Evolutionary conservation across 495 filamentous ascomycete genomes (phyloP).

Genomic region (Penicillium arizonense): DNA sequence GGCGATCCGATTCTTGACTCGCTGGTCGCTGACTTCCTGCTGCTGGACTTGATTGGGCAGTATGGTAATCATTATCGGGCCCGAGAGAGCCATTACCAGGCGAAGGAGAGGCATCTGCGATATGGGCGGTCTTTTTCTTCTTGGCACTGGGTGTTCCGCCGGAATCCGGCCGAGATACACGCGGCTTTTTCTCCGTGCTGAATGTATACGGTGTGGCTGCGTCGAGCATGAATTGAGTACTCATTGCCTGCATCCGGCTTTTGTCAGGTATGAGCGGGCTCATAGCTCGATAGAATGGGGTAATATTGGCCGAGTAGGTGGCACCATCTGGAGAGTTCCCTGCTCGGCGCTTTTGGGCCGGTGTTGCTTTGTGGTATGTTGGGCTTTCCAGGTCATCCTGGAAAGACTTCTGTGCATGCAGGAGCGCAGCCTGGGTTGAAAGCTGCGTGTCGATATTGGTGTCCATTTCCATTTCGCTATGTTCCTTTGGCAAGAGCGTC

Average conservation of each 20-base stretch:
- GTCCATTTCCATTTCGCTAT: slow-evolving; percentile 17
- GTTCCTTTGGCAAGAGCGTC: slow-evolving; percentile 26
- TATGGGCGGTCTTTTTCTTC: slow-evolving; percentile 6
- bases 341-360: slow-evolving; percentile 14
- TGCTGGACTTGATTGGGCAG: neutral
- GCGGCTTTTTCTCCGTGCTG: slow-evolving; percentile 41
- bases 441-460: slow-evolving; percentile 35
- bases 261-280: neutral
- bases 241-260: slow-evolving; percentile 31
- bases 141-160: slow-evolving; percentile 10
- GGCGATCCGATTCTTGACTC: neutral
- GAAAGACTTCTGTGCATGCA: slow-evolving; percentile 47
- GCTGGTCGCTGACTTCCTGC: neutral
- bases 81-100: neutral
- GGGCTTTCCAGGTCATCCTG: slow-evolving; percentile 44
- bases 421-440: slow-evolving; percentile 50
- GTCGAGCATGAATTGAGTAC: slow-evolving; percentile 52
- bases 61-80: slow-evolving; percentile 5
- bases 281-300: slow-evolving; percentile 26
- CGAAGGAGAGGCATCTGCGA: neutral
- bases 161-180: slow-evolving; percentile 10
- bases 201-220: slow-evolving; percentile 47
- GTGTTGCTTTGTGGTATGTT: slow-evolving; percentile 10
- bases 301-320: slow-evolving; percentile 28
- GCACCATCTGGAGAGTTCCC: slow-evolving; percentile 12